These are phyloP conservation scores for Berberis vulgaris DNA, from an alignment of 164 flowering plant genomes.

Conservation along the genomic window DNA sequence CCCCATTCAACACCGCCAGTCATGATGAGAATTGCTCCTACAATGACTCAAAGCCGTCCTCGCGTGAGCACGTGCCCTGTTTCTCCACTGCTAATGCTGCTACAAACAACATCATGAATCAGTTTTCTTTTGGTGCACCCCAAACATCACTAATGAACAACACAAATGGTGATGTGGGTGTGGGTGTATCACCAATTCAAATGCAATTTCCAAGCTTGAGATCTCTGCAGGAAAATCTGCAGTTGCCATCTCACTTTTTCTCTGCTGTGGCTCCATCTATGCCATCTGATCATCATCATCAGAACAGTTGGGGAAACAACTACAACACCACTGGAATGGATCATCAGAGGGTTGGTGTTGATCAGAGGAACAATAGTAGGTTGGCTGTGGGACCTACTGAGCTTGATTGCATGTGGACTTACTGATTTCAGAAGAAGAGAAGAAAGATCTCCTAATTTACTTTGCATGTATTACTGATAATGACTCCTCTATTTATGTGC, in stretches of 20 bases:
- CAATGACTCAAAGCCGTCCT: slow-evolving; percentile 18
- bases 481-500: too few species aligned
- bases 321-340: too few species aligned
- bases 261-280: slow-evolving; percentile 15
- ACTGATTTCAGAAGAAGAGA: too few species aligned
- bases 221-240: slow-evolving; percentile 71
- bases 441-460: too few species aligned
- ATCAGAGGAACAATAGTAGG: too few species aligned
- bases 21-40: slow-evolving; percentile 26
- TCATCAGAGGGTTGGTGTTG: too few species aligned
- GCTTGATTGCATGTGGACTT: too few species aligned
- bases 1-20: slow-evolving; percentile 6
- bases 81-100: slow-evolving; percentile 65
- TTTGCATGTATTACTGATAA: too few species aligned
- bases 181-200: not conserved
- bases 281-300: not conserved
- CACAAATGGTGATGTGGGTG: not conserved
- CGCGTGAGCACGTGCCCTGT: slow-evolving; percentile 93
- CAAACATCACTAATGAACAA: not conserved
- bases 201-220: slow-evolving; percentile 42
- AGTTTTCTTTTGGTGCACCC: not conserved
- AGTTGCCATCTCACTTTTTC: slow-evolving; percentile 44
- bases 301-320: too few species aligned
- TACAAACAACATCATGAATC: slow-evolving; percentile 3
- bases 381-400: too few species aligned